Base-by-base conservation (phyloP, 2,329 filamentous ascomycete species). In the Furcasterigmium furcatum region DNA sequence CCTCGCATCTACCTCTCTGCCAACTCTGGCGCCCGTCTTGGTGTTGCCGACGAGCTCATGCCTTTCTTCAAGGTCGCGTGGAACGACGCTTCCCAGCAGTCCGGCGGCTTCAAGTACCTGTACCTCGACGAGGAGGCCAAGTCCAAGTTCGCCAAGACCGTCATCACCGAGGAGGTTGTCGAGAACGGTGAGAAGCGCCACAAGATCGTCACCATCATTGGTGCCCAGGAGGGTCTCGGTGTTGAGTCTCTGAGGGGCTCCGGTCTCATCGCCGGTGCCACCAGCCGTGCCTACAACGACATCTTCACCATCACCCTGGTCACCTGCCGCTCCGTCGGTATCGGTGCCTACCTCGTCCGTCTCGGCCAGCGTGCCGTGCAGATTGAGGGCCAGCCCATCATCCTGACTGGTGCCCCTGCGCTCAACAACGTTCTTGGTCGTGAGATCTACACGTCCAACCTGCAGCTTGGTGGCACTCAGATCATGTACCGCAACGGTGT, bases 401-500 rank as follows among this genome's bases (percentile, higher is more conserved):
- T 99, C 61, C 82, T 99, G 52, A 99, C 94, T 59, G 94, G 94
- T 80, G 94, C 94, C 41, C 89, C 90, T 54, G 94, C 94, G 48
- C 87, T 99, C 67, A 99, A 99, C 83, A 99, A 97, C 75, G 79
- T 99, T 59, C 84, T 99, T 50, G 94, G 94, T 61, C 91, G 95
- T 57, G 94, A 99, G 71, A 92, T 99, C 24, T 99, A 99, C 76
- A 96, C 94, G 20, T 97, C 94, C 50, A 99, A 99, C 80, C 73
- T 99, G 63, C 94, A 99, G 77, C 89, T 99, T 54, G 94, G 94
- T 84, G 94, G 94, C 58, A 99, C 94, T n/a, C 94, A 99, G 72
- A 99, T 99, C 80, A 99, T 99, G 94, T 97, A 99, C 83, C 91
- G 89, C 74, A 99, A 99, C 67, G 94, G 94, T 82, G 94, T 99